phyloP scores from a whole-genome alignment of 768 basidiomycete genomes.

The Lyophyllum atratum region DNA sequence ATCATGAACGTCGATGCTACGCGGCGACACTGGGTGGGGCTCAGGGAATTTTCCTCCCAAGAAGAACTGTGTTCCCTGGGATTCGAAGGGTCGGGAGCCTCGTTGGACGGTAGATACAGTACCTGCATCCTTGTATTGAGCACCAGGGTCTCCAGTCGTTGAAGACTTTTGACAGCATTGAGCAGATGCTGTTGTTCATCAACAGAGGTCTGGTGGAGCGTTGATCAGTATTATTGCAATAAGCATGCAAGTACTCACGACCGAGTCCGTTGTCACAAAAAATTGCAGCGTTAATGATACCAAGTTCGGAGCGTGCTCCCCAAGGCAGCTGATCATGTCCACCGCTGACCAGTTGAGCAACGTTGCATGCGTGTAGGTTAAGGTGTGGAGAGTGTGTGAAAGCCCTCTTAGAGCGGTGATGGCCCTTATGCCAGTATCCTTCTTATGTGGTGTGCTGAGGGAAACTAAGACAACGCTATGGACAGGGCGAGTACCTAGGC shows the following conservation, averaged over 20 bases:
- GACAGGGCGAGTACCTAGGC: neutral
- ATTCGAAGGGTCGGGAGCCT: neutral
- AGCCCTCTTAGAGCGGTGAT: neutral
- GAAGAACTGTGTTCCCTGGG: neutral
- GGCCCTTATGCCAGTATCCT: neutral
- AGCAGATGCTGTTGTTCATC: neutral
- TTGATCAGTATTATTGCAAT: neutral
- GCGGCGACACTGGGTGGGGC: neutral
- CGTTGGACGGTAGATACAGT: neutral
- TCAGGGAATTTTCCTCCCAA: neutral
- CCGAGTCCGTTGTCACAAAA: neutral
- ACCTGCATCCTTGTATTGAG: slow-evolving; percentile 1
- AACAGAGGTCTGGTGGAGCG: neutral
- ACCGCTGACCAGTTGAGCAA: neutral
- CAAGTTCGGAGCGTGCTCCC: neutral
- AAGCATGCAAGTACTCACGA: neutral
- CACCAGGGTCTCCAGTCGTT: neutral
- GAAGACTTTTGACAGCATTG: neutral
- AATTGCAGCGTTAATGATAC: neutral
- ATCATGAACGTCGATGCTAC: neutral
- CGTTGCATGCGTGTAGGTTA: neutral
- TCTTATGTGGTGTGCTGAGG: neutral
- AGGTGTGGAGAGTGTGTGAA: neutral
- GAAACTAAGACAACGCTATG: neutral
- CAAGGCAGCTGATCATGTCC: neutral